Conservation (phyloP, 495 filamentous ascomycete genomes). For the Aspergillus hancockii region DNA sequence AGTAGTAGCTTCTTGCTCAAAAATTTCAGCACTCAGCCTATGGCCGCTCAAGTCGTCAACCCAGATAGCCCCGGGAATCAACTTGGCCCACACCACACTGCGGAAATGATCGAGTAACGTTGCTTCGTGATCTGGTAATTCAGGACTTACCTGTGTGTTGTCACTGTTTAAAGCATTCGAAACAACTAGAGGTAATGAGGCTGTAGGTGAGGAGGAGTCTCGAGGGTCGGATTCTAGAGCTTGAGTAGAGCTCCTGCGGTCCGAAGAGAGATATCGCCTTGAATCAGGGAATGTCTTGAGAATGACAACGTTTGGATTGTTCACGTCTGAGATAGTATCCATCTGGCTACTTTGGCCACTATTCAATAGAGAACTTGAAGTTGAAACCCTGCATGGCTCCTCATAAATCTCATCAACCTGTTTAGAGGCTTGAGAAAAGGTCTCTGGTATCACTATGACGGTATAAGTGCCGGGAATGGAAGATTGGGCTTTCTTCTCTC, state of each 20-base stretch:
- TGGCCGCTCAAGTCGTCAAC: slow-evolving; percentile 12
- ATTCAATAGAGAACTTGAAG: slow-evolving; percentile 15
- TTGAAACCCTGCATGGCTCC: neutral
- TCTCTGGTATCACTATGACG: slow-evolving; percentile 56
- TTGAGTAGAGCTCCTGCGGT: slow-evolving; percentile 30
- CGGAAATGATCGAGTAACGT: slow-evolving; percentile 48
- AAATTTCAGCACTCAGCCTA: slow-evolving; percentile 43
- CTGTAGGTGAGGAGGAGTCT: slow-evolving; percentile 10
- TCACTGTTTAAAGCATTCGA: slow-evolving; percentile 12
- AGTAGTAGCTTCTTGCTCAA: slow-evolving; percentile 49
- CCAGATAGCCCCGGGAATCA: slow-evolving; percentile 26
- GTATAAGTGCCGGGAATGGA: slow-evolving; percentile 57
- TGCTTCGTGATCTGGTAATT: slow-evolving; percentile 33
- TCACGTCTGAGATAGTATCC: slow-evolving; percentile 20
- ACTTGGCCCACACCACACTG: slow-evolving; percentile 41
- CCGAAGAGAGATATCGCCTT: slow-evolving; percentile 30
- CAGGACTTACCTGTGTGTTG: slow-evolving; percentile 15
- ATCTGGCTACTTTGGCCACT: slow-evolving; percentile 24
- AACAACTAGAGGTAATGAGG: slow-evolving; percentile 12
- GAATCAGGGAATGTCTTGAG: slow-evolving; percentile 52
- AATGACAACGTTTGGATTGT: slow-evolving; percentile 50
- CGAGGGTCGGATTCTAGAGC: slow-evolving; percentile 36
- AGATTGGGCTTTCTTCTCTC: slow-evolving; percentile 58
- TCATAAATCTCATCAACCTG: neutral
- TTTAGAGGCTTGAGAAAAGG: slow-evolving; percentile 51